Evolutionary conservation across 1,139 yeast species (phyloP), one percentile per base, ranked within the genome.

Genomic region (Citeromyces siamensis): DNA sequence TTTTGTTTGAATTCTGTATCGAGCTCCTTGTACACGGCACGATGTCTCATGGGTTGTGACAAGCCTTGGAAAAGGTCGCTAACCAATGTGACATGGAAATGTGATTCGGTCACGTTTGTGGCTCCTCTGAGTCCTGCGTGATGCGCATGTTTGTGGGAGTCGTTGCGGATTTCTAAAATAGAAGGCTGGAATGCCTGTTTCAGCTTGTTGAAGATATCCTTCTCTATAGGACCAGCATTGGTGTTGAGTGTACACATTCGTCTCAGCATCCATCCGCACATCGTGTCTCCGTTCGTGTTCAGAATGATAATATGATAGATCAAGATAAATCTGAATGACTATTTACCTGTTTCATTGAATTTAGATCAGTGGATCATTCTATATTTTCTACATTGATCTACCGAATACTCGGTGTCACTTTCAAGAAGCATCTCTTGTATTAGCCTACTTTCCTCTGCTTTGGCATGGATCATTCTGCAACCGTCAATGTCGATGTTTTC

Each of bases 121-220:
- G 88, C 85, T 4, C 79, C 84, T 41, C 76, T 68, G 65, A 85
- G 71, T 2, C 94, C 90, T 39, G 76, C 79, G 55, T 90, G 98
- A 47, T 85, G 93, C 2, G 88, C 73, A 56, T 90, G 98, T 53
- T 82, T 81, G 55, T 75, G 75, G 3, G 95, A 84, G 56, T 90
- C 97, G 54, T 90, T 90, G 42, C 64, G 65, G 18, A 85, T 64
- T 37, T 68, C 70, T 33, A 84, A 60, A 39, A 52, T 58, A 1
- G 62, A 43, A 0, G 90, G 84, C 6, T 64, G 55, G 43, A 82
- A 64, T 7, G 59, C 56, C 2, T 49, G 44, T 18, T 55, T 48
- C 16, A 83, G 50, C 48, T 76, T 77, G 6, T 56, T 45, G 21
- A 56, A 56, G 31, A 79, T 75, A 28, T 62, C 50, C 10, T 55